Evolutionary conservation across 495 filamentous ascomycete species (phyloP), one percentile per base, ranked within the genome.

Genomic region (Rusavskia elegans): DNA sequence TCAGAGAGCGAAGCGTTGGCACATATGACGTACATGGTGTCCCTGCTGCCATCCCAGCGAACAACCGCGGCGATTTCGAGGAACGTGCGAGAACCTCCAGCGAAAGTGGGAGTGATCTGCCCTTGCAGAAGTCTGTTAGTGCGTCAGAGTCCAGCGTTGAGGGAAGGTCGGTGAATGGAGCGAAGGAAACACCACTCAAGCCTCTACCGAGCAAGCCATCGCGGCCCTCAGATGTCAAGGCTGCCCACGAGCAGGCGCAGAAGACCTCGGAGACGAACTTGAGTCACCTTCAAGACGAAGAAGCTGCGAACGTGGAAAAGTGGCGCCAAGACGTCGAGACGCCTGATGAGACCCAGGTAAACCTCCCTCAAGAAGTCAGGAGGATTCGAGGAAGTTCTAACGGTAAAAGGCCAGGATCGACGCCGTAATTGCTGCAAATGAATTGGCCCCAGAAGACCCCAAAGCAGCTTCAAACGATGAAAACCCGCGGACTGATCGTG

Each of bases 11-110:
- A 19, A 64, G 66, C 7, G 6, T 57, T 30, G 63, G 66, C 17
- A 53, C 57, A 29, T 74, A 71, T 59, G 37, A 53, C 14, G 55
- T 74, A 29, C 67, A 71, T 1, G 20, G 60, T 7, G 23, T 61
- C 30, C 20, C 60, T 60, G 40, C 57, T 20, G 8, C 56, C 54
- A 35, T 35, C 32, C 13, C 32, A 10, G 32, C 32, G 9, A 10
- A 10, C 32, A 35, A 11, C 32, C 32, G 32, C 10, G 13, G 32
- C 32, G 13, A 35, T 41, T 50, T 6, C 5, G 29, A 39, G 8
- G 48, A 19, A 37, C n/a, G 8, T 9, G 19, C 44, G 23, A 10
- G 13, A 11, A 35, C 13, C 8, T 35, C 32, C 13, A 14, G 32
- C 32, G 13, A 35, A 35, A 10, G 10, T 35, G 32, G 32, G 32